Evolutionary conservation across 2,329 filamentous ascomycete genomes (phyloP).

Genomic region (Akanthomyces dipterigenus): DNA sequence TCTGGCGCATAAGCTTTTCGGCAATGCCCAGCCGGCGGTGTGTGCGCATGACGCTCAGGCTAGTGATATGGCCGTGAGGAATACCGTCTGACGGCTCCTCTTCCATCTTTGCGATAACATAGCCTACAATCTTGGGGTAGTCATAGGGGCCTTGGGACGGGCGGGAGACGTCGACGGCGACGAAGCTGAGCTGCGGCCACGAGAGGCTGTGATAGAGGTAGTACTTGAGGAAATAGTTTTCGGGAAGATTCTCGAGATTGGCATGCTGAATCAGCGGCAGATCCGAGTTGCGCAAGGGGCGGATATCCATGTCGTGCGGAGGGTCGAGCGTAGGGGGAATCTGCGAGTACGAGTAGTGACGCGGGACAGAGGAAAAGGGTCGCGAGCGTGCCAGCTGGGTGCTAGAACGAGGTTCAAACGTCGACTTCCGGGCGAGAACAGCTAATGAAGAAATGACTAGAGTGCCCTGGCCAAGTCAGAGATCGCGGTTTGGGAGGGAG

Average conservation of each 20-base stretch:
- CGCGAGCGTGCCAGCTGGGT: not conserved
- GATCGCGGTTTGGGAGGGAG: not conserved
- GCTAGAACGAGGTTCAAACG: not conserved
- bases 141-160: slow-evolving; percentile 73
- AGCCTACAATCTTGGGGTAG: slow-evolving; percentile 95
- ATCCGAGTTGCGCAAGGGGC: slow-evolving; percentile 73
- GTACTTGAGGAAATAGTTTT: slow-evolving; percentile 99
- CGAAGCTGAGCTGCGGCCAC: slow-evolving; percentile 95
- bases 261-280: slow-evolving; percentile 93
- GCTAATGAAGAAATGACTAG: not conserved
- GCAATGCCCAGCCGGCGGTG: slow-evolving; percentile 86
- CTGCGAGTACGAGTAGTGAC: not conserved
- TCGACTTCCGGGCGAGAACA: not conserved
- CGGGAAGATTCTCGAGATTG: slow-evolving; percentile 97
- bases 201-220: slow-evolving; percentile 98
- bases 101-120: slow-evolving; percentile 99
- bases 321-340: not conserved
- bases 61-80: slow-evolving; percentile 93
- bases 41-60: slow-evolving; percentile 90
- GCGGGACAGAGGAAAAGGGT: not conserved
- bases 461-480: not conserved
- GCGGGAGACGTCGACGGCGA: slow-evolving; percentile 85
- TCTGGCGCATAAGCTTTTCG: slow-evolving; percentile 96
- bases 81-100: slow-evolving; percentile 90
- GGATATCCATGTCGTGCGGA: slow-evolving; percentile 68